phyloP scores from a whole-genome alignment of 768 basidiomycete species.

The Strobilomyces confusus region DNA sequence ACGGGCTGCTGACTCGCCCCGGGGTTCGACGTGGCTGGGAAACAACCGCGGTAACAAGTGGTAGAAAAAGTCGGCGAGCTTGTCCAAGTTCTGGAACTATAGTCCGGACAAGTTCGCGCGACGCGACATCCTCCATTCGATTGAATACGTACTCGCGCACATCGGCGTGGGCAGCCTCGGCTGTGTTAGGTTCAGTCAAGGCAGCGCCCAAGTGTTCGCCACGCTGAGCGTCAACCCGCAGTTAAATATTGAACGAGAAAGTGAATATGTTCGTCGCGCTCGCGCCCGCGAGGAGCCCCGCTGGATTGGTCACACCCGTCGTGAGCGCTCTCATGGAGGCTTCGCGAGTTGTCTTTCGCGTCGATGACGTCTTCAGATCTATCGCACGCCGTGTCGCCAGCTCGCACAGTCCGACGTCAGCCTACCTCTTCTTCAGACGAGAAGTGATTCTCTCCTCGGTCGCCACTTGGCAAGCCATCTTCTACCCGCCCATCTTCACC shows the following conservation, averaged over 20 bases:
- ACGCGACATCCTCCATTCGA: constrained; percentile 84
- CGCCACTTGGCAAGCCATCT: constrained; percentile 76
- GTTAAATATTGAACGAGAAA: constrained; percentile 72
- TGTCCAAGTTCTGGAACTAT: constrained; percentile 75
- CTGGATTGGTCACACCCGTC: constrained; percentile 67
- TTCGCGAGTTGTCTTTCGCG: constrained; percentile 44
- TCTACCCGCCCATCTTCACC: constrained; percentile 80
- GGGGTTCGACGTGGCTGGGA: constrained; percentile 82
- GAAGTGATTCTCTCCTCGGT: constrained; percentile 79
- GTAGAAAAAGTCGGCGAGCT: constrained; percentile 75
- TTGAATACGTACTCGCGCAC: constrained; percentile 67
- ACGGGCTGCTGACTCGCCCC: not conserved
- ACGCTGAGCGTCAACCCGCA: constrained; percentile 77
- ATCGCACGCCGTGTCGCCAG: too few relatives aligned
- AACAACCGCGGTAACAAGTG: constrained; percentile 88
- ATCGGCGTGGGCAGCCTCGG: constrained; percentile 64
- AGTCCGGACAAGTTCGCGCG: constrained; percentile 83
- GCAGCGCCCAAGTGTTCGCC: constrained; percentile 76
- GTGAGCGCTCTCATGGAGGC: constrained; percentile 86
- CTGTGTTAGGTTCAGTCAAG: constrained; percentile 86
- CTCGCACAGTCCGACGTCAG: constrained; percentile 56
- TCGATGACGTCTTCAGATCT: not conserved
- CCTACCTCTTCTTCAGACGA: constrained; percentile 83
- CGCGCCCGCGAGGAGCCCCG: constrained; percentile 80
- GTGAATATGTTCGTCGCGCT: constrained; percentile 80